Evolutionary conservation across 345 rosid genomes (phyloP), one percentile per base, ranked within the genome.

Genomic region (Erysimum cheiranthoides): DNA sequence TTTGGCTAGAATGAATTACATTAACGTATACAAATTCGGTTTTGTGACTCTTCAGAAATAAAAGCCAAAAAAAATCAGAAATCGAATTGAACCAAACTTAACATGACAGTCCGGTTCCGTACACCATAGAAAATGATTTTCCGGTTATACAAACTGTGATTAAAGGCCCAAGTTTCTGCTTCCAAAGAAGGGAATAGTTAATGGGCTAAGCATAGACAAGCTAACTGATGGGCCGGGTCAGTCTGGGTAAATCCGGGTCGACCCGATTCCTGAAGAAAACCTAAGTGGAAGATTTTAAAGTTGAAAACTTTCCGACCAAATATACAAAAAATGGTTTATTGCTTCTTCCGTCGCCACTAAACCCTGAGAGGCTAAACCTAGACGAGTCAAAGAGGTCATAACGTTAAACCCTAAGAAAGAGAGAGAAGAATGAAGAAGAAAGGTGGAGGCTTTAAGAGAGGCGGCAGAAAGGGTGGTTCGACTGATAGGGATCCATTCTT

Each of bases 401-500:
- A 4, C 25, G n/a, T 12, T 63, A 45, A 63, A 63, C 68, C 68
- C 68, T 45, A 43, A 25, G 34, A 49, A 21, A 53, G 28, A 42
- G 4, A 35, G 21, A 60, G 53, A 21, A 21, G 25, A 21, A 21
- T 21, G 79, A 84, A 71, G 74, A 86, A 73, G 78, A 66, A 39
- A 49, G 75, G 84, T 12, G 78, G 76, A 28, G 66, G 63, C 47
- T 61, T 49, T 1, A 83, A 50, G 70, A 80, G 77, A 54, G 62
- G 73, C n/a, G 75, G 79, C n/a, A 85, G 54, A 70, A 83, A 78
- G 47, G 45, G 62, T 45, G 45, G 62, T 45, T 66, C 79, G 2
- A 50, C 34, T 66, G 84, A 73, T 2, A 31, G 62, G 8, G 93
- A 89, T 70, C 76, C 89, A 0, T 85, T 89, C 50, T 91, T 91